Evolutionary conservation across 1,284 basidiomycete genomes (phyloP).

Genomic region (Ustilago sp.): DNA sequence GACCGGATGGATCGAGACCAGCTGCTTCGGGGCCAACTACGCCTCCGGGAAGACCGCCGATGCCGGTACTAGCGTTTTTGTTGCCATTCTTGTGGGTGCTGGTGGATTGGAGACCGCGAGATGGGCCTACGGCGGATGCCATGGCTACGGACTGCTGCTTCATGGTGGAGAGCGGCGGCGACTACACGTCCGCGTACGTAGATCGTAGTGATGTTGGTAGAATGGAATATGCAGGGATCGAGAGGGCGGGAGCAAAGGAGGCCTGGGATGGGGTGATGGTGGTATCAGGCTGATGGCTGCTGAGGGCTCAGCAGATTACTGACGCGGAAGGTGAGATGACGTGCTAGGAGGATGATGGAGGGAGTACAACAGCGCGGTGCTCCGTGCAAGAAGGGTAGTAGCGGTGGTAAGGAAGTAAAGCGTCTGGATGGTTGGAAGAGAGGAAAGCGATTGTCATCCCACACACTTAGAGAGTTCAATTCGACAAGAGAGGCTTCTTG

Average conservation of each 20-base stretch:
- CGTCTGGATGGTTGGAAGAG: background rate
- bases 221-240: too few species aligned
- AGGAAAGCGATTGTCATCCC: background rate
- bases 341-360: background rate
- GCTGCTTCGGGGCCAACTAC: conserved; percentile 49
- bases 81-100: conserved; percentile 11
- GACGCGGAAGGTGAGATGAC: background rate
- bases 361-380: background rate
- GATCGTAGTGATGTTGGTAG: background rate
- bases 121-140: conserved; percentile 31
- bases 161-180: conserved; percentile 11
- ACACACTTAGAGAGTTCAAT: background rate
- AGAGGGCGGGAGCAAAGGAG: background rate
- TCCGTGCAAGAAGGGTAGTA: background rate
- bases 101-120: conserved; percentile 24
- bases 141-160: conserved; percentile 26
- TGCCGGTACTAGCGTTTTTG: conserved; percentile 23
- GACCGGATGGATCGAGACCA: conserved; percentile 44
- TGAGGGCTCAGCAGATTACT: background rate
- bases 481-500: background rate
- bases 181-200: background rate
- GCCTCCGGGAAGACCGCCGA: conserved; percentile 44
- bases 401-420: background rate
- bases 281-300: background rate
- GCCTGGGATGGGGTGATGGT: background rate